phyloP scores from a whole-genome alignment of 2,329 filamentous ascomycete genomes.

The Talaromyces funiculosus region DNA sequence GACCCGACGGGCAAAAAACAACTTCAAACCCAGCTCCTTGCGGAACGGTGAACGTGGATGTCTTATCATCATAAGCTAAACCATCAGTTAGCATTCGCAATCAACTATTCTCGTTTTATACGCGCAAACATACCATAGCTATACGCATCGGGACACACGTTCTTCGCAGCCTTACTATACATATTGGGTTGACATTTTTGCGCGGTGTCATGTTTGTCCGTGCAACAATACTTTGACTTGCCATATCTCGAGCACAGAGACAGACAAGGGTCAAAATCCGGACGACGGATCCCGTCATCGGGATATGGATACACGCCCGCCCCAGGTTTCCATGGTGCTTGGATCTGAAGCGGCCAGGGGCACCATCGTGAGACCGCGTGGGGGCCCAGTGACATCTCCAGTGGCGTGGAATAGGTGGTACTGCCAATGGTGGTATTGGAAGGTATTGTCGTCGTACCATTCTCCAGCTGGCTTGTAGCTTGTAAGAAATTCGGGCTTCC shows the following conservation, averaged over 20 bases:
- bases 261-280: constrained; percentile 70
- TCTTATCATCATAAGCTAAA: constrained; percentile 52
- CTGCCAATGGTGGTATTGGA: constrained; percentile 48
- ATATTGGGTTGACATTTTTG: constrained; percentile 59
- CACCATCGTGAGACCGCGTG: constrained; percentile 63
- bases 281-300: constrained; percentile 65
- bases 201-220: constrained; percentile 60
- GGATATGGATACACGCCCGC: constrained; percentile 76
- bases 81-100: not conserved
- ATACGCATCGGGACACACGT: constrained; percentile 77
- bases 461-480: constrained; percentile 41
- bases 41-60: constrained; percentile 53
- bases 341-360: constrained; percentile 69
- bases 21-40: constrained; percentile 71
- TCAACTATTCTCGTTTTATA: not conserved
- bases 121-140: constrained; percentile 57
- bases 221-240: constrained; percentile 66
- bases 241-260: constrained; percentile 69
- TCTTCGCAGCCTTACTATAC: constrained; percentile 66
- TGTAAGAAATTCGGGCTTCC: constrained; percentile 60
- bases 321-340: constrained; percentile 61
- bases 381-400: constrained; percentile 56
- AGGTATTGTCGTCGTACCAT: constrained; percentile 47
- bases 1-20: constrained; percentile 61
- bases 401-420: constrained; percentile 62